These are phyloP conservation scores for Amauroascus niger DNA, from an alignment of 2,329 filamentous ascomycete species.

Conservation along the genomic window DNA sequence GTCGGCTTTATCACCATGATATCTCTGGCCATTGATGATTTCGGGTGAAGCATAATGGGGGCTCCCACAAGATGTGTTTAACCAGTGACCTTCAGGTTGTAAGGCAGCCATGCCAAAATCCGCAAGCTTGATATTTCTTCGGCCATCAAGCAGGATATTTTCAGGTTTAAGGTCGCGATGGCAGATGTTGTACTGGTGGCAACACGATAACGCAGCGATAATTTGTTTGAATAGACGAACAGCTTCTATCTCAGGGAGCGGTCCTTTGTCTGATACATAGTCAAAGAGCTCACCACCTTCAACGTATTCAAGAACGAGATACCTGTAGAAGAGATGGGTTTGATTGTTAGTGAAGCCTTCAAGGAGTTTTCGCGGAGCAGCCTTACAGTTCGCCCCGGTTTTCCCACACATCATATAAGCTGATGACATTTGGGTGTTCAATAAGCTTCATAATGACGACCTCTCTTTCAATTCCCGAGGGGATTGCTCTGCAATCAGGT, in stretches of 20 bases:
- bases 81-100: conserved; percentile 65
- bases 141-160: conserved; percentile 76
- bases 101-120: conserved; percentile 98
- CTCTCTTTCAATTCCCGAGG: conserved; percentile 83
- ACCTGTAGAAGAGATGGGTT: conserved; percentile 49
- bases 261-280: conserved; percentile 65
- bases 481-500: conserved; percentile 60
- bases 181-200: conserved; percentile 88
- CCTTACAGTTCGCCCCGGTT: conserved; percentile 80
- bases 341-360: conserved; percentile 21
- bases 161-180: conserved; percentile 95
- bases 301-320: conserved; percentile 88
- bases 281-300: conserved; percentile 76
- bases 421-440: conserved; percentile 89
- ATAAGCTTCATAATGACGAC: conserved; percentile 96
- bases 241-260: conserved; percentile 68
- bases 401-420: conserved; percentile 94
- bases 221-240: conserved; percentile 87
- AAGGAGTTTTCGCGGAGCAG: conserved; percentile 31
- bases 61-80: conserved; percentile 87
- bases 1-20: conserved; percentile 77
- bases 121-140: conserved; percentile 77
- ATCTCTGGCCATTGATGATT: conserved; percentile 65
- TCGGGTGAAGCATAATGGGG: conserved; percentile 96
- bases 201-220: conserved; percentile 82